phyloP scores from a whole-genome alignment of 306 rosid species.

The Cicer arietinum region DNA sequence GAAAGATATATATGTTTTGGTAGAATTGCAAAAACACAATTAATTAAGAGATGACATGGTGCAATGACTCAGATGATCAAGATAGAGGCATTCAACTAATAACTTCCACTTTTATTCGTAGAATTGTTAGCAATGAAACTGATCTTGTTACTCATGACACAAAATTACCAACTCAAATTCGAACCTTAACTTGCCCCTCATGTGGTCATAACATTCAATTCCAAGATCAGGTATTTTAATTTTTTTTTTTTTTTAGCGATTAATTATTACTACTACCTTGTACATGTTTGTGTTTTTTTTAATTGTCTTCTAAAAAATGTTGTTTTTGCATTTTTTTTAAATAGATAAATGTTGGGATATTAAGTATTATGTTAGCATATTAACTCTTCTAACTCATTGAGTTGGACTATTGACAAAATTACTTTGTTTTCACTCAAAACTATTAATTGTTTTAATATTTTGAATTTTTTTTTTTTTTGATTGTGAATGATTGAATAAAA shows the following conservation, averaged over 20 bases:
- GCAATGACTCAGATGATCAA: conserved; percentile 59
- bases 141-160: neutral
- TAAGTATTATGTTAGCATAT: no score
- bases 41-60: conserved; percentile 67
- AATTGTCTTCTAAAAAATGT: no score
- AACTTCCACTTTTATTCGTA: conserved; percentile 34
- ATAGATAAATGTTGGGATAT: no score
- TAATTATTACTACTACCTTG: no score
- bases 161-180: conserved; percentile 34
- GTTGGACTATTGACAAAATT: no score
- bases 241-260: no score
- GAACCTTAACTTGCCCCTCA: conserved; percentile 69
- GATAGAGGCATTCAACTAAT: conserved; percentile 51
- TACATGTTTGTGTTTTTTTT: no score
- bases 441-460: neutral
- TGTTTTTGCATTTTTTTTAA: no score
- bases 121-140: neutral
- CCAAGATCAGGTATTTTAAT: conserved; percentile 64
- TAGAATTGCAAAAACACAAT: conserved; percentile 39
- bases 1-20: conserved; percentile 42
- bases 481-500: neutral
- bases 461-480: neutral
- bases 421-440: neutral
- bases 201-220: conserved; percentile 67
- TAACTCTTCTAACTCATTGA: no score